Base-by-base conservation (phyloP, 2,329 filamentous ascomycete species). In the Aurifilum marmelostoma region DNA sequence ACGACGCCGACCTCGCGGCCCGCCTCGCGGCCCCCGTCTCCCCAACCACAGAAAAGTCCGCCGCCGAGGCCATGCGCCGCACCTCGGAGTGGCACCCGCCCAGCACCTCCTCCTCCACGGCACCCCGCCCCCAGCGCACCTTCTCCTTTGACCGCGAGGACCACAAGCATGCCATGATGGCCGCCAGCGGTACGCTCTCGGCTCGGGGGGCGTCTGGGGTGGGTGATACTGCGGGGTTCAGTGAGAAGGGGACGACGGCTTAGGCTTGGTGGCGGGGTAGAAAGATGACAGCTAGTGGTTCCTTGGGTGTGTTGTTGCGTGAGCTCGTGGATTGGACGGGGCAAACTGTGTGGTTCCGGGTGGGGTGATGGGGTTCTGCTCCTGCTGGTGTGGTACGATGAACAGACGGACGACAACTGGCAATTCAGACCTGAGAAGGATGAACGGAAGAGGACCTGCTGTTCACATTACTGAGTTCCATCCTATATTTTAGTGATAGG, bases 61-160 rank as follows among this genome's bases (percentile, higher is more conserved):
- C 67, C 32, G 67, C 71, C 50, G 77, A 80, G 67, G 77, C 79
- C 43, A 73, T 74, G 43, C 78, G 79, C 68, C 71, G 72, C 69
- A 80, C 79, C 5, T 74, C 74, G 3, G 74, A 74, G n/a, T 88
- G 86, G 86, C 81, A 80, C 73, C 86, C 86, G 9, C 73, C 74
- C 24, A 63, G 27, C 2, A 9, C 39, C 24, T 24, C 61, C 18
- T 16, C 6, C 24, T 47, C 41, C 41, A n/a, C n/a, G n/a, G 27
- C 41, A 8, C 24, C 37, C n/a, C 18, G 81, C 66, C 77, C 81
- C 12, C 82, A 84, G 61, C 83, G 84, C 75, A 86, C 84, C 76
- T 88, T 82, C 80, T 86, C 84, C 77, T 88, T 83, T 80, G 83
- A 79, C 74, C 79, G 80, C 47, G 83, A 89, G 76, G 86, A 87